phyloP scores from a whole-genome alignment of 1,284 basidiomycete genomes.

The Ganoderma meredithae region DNA sequence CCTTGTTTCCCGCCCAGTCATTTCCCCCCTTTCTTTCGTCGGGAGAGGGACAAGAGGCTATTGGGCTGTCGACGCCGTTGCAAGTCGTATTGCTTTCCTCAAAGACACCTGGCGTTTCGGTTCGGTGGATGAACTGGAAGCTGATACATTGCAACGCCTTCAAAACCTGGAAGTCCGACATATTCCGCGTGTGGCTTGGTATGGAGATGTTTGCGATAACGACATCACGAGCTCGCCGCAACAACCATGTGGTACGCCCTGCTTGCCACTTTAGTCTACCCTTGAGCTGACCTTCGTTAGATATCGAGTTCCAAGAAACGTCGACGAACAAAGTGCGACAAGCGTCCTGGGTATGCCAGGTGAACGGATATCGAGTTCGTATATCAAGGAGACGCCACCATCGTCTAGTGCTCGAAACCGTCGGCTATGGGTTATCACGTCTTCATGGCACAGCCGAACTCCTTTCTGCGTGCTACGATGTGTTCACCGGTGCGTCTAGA shows the following conservation, averaged over 20 bases:
- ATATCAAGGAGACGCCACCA: constrained; percentile 9
- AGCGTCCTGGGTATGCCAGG: not conserved
- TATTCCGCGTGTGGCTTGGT: constrained; percentile 4
- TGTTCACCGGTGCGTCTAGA: constrained; percentile 5
- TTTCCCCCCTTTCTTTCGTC: not conserved
- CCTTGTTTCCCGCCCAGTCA: constrained; percentile 21
- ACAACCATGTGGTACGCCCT: not conserved
- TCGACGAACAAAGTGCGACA: not conserved
- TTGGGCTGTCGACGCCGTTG: constrained; percentile 14
- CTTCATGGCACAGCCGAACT: constrained; percentile 17
- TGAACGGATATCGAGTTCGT: not conserved
- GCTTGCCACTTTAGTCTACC: too few species aligned
- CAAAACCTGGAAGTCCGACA: constrained; percentile 7
- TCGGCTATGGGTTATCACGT: constrained; percentile 8
- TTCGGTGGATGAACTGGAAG: constrained; percentile 13
- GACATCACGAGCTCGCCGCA: not conserved
- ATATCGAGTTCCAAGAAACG: constrained; percentile 7
- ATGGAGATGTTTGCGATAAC: not conserved
- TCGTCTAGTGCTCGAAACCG: constrained; percentile 15
- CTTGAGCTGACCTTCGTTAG: not conserved
- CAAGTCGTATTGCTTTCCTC: constrained; percentile 13
- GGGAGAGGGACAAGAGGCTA: constrained; percentile 20
- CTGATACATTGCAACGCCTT: constrained; percentile 6
- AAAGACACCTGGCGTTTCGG: constrained; percentile 25
- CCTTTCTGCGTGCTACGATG: constrained; percentile 21